These are phyloP conservation scores for Carex littledalei DNA, from an alignment of 176 grass and related monocot genomes.

Conservation along the genomic window DNA sequence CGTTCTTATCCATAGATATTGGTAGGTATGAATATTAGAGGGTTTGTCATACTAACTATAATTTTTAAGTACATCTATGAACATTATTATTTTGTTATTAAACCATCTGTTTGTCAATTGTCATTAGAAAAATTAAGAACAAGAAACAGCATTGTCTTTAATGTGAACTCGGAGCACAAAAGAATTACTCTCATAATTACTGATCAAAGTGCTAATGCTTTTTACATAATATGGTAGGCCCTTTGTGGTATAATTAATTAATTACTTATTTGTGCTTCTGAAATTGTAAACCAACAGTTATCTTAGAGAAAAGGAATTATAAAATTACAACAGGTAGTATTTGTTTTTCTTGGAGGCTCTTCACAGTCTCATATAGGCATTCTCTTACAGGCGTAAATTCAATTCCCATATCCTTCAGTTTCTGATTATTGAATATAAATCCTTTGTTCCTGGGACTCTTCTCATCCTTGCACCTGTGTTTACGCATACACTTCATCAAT, in stretches of 20 bases:
- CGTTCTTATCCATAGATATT: neutral
- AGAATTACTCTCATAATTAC: neutral
- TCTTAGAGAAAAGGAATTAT: neutral
- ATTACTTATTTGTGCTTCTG: too few species aligned
- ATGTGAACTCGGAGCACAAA: neutral
- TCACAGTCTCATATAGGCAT: slow-evolving; percentile 29
- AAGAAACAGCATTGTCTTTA: neutral
- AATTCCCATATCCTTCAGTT: slow-evolving; percentile 24
- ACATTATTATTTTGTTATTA: neutral
- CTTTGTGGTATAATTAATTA: neutral
- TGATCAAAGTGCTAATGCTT: too few species aligned
- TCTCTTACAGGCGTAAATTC: slow-evolving; percentile 15
- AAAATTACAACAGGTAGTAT: neutral
- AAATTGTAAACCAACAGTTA: too few species aligned
- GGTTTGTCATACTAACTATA: neutral
- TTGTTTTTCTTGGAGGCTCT: slow-evolving; percentile 36
- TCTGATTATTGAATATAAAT: slow-evolving; percentile 25
- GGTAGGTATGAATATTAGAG: neutral
- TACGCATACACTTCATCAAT: neutral
- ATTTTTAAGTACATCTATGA: neutral
- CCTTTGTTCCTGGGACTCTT: slow-evolving; percentile 15
- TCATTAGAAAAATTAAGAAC: neutral
- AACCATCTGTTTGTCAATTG: neutral
- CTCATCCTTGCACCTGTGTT: slow-evolving; percentile 34
- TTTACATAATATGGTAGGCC: neutral